These are phyloP conservation scores for Phytophthora quininea DNA, from an alignment of 352 stramenopile genomes.

Conservation along the genomic window DNA sequence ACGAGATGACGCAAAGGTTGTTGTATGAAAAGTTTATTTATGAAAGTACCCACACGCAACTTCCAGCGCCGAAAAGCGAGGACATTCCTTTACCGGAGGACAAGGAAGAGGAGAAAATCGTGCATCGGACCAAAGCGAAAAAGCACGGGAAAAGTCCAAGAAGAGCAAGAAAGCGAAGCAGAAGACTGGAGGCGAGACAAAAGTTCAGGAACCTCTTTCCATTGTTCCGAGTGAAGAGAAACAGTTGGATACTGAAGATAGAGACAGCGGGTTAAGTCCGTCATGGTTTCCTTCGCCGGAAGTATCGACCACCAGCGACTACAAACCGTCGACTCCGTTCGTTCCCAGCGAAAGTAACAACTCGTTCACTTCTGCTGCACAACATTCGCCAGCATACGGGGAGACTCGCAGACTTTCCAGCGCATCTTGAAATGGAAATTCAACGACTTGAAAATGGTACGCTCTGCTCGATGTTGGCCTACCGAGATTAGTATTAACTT, in stretches of 20 bases:
- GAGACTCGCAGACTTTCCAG: slow-evolving; percentile 63
- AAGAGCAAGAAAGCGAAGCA: slow-evolving; percentile 32
- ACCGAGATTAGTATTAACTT: background rate
- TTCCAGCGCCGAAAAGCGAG: slow-evolving; percentile 31
- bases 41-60: slow-evolving; percentile 58
- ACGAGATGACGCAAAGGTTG: slow-evolving; percentile 51
- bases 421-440: slow-evolving; percentile 89
- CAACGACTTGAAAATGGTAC: slow-evolving; percentile 86
- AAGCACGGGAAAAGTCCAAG: slow-evolving; percentile 44
- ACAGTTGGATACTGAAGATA: background rate
- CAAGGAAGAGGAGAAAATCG: slow-evolving; percentile 5
- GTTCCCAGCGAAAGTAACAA: slow-evolving; percentile 25
- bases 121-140: slow-evolving; percentile 21
- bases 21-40: slow-evolving; percentile 91
- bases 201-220: background rate
- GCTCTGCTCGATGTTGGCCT: background rate
- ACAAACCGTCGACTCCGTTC: no score
- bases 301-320: no score
- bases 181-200: slow-evolving; percentile 1
- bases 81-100: slow-evolving; percentile 2
- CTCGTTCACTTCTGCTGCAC: slow-evolving; percentile 34
- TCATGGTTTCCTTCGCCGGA: slow-evolving; percentile 1
- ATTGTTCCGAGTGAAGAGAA: background rate
- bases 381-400: slow-evolving; percentile 29
- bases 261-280: background rate